Base-by-base conservation (phyloP, 371 early-diverging fungal species). In the Mucor circinelloides region DNA sequence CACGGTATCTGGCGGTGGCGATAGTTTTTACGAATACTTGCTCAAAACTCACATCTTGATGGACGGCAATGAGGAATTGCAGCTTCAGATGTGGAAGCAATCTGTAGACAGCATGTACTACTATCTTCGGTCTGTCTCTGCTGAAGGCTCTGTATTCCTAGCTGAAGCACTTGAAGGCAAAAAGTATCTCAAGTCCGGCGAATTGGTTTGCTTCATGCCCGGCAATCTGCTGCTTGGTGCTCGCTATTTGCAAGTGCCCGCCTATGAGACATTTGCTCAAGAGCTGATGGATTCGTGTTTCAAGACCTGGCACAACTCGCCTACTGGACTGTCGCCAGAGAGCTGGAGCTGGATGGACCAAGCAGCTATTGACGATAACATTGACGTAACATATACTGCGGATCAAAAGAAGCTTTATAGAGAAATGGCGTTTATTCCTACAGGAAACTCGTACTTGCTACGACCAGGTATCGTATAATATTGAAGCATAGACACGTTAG, bases 1-100 rank as follows among this genome's bases (percentile, higher is more conserved):
- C 72, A 83, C 85, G 28, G 79, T 80, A 28, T 85, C 85, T n/a
- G 81, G 82, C 10, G 85, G 87, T 3, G 93, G 93, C 0, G 97
- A 97, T 70, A 93, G 93, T 66, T 97, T 93, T 76, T 97, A 97
- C 77, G 90, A 93, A 75, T 93, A 92, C 67, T 72, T 91, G 57
- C 74, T 92, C n/a, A 92, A 93, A 68, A 81, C 88, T 25, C 88
- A 87, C 78, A 70, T 92, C 8, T 44, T 85, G 23, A 70, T 86
- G 73, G 75, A 78, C 58, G 87, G 79, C 60, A 65, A 83, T 23
- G 77, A 81, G 66, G 79, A 83, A 60, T 64, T 78, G 30, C 75
- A 74, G 65, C 60, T 69, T 28, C 76, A 60, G 67, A 79, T 66
- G 70, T 85, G 78, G 85, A 56, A 71, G 21, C 67, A 66, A 17